Evolutionary conservation across 2,329 filamentous ascomycete genomes (phyloP), one percentile per base, ranked within the genome.

Genomic region (Lithohypha guttulata): DNA sequence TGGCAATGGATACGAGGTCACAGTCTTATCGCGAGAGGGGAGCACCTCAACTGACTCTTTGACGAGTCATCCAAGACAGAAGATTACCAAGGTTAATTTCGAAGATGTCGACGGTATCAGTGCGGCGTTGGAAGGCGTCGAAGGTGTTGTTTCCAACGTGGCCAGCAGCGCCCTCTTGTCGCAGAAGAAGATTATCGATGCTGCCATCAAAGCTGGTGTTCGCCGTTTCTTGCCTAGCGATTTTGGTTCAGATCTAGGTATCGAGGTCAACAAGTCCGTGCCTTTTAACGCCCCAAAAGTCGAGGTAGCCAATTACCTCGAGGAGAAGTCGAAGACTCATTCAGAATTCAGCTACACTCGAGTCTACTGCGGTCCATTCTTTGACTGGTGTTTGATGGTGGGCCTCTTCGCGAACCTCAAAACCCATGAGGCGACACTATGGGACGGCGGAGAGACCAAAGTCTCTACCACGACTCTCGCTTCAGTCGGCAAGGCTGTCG

Each of bases 391-490:
- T 22, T 35, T 64, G 17, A 35, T 51, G 14, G 34, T 54, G 1
- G 56, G 55, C 1, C 68, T 77, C 45, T 40, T 73, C 7, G 39
- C 73, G 1, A 58, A 70, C 37, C 41, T 62, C 3, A 59, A 61
- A 20, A 53, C 59, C 1, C 55, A 59, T 1, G 64, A 61, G 33
- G 59, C 62, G 1, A 59, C 50, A 0, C 51, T 77, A 1, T 63
- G 62, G 41, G 68, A 76, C 43, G 66, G 65, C 1, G 75, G 75
- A 0, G 57, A 73, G 17, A 42, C 45, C 2, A 46, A 55, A 9
- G 69, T 75, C 53, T 69, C 62, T 33, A 42, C 62, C 6, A 71
- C 72, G 0, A 71, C 63, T 0, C 56, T 77, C 1, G 47, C 54
- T 0, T 62, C 61, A 1, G 51, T 76, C 6, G 71, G 56, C 0